phyloP scores from a whole-genome alignment of 805 yeast genomes.

The Teunomyces barrocoloradensis region DNA sequence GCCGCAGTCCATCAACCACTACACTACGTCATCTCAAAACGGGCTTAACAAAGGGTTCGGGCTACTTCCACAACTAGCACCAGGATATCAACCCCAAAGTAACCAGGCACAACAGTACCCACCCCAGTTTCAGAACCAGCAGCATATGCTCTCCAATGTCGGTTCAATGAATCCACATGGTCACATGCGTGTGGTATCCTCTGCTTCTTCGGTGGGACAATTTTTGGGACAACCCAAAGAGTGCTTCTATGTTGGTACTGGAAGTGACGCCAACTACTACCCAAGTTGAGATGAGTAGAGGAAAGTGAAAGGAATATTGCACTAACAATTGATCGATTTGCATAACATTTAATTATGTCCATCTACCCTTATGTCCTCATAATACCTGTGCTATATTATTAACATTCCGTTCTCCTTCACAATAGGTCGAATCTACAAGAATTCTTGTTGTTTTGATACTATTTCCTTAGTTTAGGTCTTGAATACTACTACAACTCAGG shows the following conservation, averaged over 20 bases:
- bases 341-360: conserved; percentile 1
- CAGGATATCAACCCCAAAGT: not conserved
- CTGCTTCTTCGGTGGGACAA: conserved; percentile 4
- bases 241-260: not conserved
- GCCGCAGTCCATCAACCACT: conserved; percentile 6
- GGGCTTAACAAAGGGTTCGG: conserved; percentile 1
- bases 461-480: not conserved
- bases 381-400: conserved; percentile 3
- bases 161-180: conserved; percentile 1
- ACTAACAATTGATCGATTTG: conserved; percentile 1
- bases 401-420: conserved; percentile 1
- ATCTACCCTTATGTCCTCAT: conserved; percentile 1
- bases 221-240: not conserved
- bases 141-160: not conserved
- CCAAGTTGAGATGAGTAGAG: not conserved
- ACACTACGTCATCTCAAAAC: conserved; percentile 4
- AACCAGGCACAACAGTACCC: not conserved
- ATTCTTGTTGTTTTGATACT: not conserved
- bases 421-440: not conserved
- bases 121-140: conserved; percentile 1
- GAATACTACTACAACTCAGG: not conserved
- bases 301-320: not conserved
- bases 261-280: not conserved
- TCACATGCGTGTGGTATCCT: conserved; percentile 4
- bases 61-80: not conserved